These are phyloP conservation scores for Collybia sordida DNA, from an alignment of 768 basidiomycete genomes.

Conservation along the genomic window DNA sequence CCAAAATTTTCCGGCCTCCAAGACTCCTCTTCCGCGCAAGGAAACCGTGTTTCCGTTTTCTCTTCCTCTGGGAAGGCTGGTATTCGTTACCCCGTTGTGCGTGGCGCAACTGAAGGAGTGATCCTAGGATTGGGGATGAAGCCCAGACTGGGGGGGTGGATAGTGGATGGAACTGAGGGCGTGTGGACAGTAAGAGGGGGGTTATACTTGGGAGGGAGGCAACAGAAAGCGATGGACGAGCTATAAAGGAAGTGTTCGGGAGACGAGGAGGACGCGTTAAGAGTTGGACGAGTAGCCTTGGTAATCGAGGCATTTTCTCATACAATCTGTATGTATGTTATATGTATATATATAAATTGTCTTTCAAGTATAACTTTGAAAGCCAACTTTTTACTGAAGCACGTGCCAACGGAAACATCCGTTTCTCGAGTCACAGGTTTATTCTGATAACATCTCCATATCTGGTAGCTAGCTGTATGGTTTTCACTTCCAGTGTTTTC, in stretches of 20 bases:
- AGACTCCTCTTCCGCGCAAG: conserved; percentile 69
- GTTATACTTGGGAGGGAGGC: conserved; percentile 10
- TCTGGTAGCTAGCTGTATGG: conserved; percentile 16
- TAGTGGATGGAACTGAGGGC: conserved; percentile 20
- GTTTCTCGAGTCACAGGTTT: conserved; percentile 18
- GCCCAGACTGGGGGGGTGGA: conserved; percentile 17
- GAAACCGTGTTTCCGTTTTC: conserved; percentile 94
- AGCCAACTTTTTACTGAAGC: conserved; percentile 4
- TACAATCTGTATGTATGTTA: neutral
- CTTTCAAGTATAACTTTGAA: neutral
- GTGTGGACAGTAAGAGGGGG: conserved; percentile 21
- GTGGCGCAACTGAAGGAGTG: conserved; percentile 58
- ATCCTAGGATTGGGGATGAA: conserved; percentile 35
- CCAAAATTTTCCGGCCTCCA: conserved; percentile 72
- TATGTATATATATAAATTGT: neutral
- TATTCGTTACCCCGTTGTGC: conserved; percentile 84
- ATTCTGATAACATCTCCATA: conserved; percentile 8
- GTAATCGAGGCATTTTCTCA: conserved; percentile 42
- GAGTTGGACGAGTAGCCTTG: conserved; percentile 34
- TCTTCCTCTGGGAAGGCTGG: conserved; percentile 91
- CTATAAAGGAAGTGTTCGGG: conserved; percentile 15
- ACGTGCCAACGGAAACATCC: conserved; percentile 19
- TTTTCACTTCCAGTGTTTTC: conserved; percentile 16
- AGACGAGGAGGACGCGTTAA: conserved; percentile 33
- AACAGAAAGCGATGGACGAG: conserved; percentile 13